phyloP scores from a whole-genome alignment of 2,329 filamentous ascomycete genomes.

The Bipolaris victoriae region DNA sequence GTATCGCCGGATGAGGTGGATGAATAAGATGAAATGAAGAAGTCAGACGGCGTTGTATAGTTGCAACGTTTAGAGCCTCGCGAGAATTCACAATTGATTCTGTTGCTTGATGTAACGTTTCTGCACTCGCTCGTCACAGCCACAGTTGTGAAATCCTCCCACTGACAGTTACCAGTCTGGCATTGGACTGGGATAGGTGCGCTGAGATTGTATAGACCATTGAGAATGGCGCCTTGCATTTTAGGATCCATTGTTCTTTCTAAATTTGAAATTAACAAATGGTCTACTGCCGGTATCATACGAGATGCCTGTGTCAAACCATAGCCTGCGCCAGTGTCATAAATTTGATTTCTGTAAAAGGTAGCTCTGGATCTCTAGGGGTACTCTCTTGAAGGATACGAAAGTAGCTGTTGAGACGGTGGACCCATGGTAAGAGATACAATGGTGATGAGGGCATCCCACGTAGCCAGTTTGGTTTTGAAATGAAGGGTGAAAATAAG shows the following conservation, averaged over 20 bases:
- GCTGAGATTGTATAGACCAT: conserved; percentile 9
- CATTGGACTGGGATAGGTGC: conserved; percentile 2
- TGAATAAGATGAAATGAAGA: neutral
- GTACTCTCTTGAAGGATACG: neutral
- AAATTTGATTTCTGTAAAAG: neutral
- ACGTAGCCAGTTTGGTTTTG: conserved; percentile 5
- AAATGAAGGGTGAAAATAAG: conserved; percentile 3
- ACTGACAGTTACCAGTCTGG: conserved; percentile 5
- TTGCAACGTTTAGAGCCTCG: neutral
- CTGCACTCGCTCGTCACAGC: conserved; percentile 1
- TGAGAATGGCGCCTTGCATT: conserved; percentile 7
- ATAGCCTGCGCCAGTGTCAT: neutral
- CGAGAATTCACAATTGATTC: neutral
- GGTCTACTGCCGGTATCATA: neutral
- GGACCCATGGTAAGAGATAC: conserved; percentile 8
- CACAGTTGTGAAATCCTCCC: conserved; percentile 4
- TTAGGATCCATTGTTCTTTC: neutral
- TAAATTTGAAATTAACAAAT: neutral
- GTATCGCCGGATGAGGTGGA: neutral
- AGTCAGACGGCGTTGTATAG: neutral
- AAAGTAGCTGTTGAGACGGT: conserved; percentile 6
- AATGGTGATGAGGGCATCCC: conserved; percentile 5
- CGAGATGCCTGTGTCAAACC: neutral
- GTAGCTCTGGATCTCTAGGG: neutral
- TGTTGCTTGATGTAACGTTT: neutral